A percentile compares a stretch with the other conserved stretches of the same genome.
Conservation (phyloP, 1,284 basidiomycete species). For the Ceratorhiza oryzae-sativae region DNA sequence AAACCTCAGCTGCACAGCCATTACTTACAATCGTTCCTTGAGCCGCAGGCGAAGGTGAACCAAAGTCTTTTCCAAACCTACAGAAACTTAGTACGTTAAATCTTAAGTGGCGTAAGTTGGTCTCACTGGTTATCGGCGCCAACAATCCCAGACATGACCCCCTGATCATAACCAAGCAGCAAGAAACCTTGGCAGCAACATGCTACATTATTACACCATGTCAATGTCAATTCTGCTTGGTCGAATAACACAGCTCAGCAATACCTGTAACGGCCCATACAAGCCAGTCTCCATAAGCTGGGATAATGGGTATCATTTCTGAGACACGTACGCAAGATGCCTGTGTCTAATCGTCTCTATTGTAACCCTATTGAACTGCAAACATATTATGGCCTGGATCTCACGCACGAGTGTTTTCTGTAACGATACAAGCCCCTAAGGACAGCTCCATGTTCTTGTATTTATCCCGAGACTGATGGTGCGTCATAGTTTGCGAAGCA, state of each 20-base stretch:
- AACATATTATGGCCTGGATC: no score
- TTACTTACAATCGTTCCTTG: slow-evolving; percentile 56
- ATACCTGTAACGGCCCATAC: slow-evolving; percentile 57
- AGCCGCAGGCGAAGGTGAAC: slow-evolving; percentile 52
- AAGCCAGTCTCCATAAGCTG: slow-evolving; percentile 45
- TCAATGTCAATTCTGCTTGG: no score
- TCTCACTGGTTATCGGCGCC: slow-evolving; percentile 39
- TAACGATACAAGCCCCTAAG: not conserved
- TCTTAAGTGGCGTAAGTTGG: no score
- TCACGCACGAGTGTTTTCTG: not conserved
- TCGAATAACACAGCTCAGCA: no score
- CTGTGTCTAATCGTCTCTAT: not conserved
- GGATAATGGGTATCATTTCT: slow-evolving; percentile 20
- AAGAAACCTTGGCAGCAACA: slow-evolving; percentile 57
- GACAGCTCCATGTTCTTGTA: not conserved
- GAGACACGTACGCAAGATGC: not conserved
- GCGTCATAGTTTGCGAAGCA: not conserved
- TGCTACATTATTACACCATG: slow-evolving; percentile 45
- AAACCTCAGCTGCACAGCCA: no score
- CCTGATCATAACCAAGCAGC: slow-evolving; percentile 58
- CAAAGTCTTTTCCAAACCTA: slow-evolving; percentile 55
- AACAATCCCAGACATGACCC: slow-evolving; percentile 60
- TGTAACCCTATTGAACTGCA: no score
- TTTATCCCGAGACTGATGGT: not conserved
- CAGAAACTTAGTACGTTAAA: not conserved